Conservation (phyloP, 805 yeast species). For the Starmerella tilneyi region DNA sequence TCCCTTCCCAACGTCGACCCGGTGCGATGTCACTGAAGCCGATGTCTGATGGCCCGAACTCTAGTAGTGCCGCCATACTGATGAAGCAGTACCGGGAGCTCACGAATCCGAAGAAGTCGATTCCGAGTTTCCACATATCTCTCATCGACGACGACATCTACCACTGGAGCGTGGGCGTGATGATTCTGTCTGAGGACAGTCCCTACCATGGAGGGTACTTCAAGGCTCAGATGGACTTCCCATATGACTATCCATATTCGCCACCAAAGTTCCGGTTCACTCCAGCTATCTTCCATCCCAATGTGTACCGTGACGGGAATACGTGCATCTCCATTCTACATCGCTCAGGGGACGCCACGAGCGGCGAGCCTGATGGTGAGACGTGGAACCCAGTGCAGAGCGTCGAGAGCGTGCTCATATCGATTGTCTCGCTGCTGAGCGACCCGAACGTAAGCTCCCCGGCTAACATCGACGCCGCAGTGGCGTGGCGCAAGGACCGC, state of each 20-base stretch:
- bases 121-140: constrained; percentile 53
- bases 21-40: constrained; percentile 17
- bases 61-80: constrained; percentile 62
- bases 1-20: background rate
- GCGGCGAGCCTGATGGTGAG: constrained; percentile 86
- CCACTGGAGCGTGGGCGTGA: constrained; percentile 77
- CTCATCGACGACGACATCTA: constrained; percentile 53
- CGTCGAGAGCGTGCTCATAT: constrained; percentile 79
- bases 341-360: constrained; percentile 79
- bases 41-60: constrained; percentile 21
- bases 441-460: constrained; percentile 92
- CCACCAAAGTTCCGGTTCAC: constrained; percentile 91
- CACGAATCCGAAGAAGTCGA: constrained; percentile 81
- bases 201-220: constrained; percentile 90
- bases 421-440: constrained; percentile 80
- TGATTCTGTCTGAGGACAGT: constrained; percentile 82
- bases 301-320: constrained; percentile 86
- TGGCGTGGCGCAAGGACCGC: constrained; percentile 73
- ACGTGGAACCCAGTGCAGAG: constrained; percentile 74
- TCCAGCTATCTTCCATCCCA: constrained; percentile 90
- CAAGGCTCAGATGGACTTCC: constrained; percentile 87
- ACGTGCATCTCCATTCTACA: constrained; percentile 88
- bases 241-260: constrained; percentile 77
- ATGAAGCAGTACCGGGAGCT: constrained; percentile 91
- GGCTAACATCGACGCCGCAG: constrained; percentile 93